phyloP scores from a whole-genome alignment of 2,329 filamentous ascomycete genomes.

The Xylariaceae sp. region DNA sequence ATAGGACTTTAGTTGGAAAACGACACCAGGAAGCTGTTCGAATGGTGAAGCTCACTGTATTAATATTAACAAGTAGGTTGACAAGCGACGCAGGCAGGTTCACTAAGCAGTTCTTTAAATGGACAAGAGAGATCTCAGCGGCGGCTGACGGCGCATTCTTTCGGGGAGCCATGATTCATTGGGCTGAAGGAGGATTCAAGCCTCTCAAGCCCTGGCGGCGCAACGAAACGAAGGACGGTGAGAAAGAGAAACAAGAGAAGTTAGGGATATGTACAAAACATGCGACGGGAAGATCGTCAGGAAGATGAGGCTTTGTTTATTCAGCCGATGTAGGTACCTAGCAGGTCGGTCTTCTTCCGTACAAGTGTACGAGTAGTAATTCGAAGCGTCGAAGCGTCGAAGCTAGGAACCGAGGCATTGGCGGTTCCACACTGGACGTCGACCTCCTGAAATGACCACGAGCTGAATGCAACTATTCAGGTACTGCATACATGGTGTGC shows the following conservation, averaged over 20 bases:
- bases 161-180: constrained; percentile 31
- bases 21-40: not conserved
- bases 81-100: constrained; percentile 85
- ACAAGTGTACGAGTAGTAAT: not conserved
- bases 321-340: not conserved
- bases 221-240: not conserved
- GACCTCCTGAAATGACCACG: not conserved
- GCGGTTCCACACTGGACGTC: not conserved
- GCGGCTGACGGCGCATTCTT: constrained; percentile 59
- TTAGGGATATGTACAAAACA: constrained; percentile 1
- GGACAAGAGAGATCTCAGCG: constrained; percentile 78
- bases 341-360: not conserved
- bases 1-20: constrained; percentile 6
- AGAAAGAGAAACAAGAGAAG: not conserved
- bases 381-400: too few species aligned
- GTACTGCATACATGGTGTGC: too few species aligned
- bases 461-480: not conserved
- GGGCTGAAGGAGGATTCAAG: constrained; percentile 1
- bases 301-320: constrained; percentile 1
- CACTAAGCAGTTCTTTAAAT: constrained; percentile 89
- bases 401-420: constrained; percentile 26
- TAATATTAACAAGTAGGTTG: constrained; percentile 77
- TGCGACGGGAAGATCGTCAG: not conserved
- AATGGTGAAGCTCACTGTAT: constrained; percentile 60
- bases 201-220: not conserved